Percentiles rank a stretch among this genome's conserved stretches.
These are phyloP conservation scores for Phaffia tasmanica DNA, from an alignment of 768 basidiomycete species.

Conservation along the genomic window DNA sequence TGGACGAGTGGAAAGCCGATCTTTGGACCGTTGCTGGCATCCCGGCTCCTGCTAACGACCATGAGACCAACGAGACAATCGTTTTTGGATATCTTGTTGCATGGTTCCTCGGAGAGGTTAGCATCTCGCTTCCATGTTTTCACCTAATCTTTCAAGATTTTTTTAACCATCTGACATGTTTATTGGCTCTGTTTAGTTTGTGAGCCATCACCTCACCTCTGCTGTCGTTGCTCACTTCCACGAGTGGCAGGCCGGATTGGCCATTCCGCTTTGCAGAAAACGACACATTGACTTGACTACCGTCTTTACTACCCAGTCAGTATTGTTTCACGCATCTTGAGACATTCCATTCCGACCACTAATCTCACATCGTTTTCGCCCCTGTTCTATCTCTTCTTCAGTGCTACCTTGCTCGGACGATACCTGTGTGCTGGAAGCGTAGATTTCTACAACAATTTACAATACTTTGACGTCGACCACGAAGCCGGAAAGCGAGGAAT, in stretches of 20 bases:
- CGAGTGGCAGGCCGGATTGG: constrained; percentile 97
- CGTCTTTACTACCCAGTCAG: constrained; percentile 34
- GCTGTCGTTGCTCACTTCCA: constrained; percentile 97
- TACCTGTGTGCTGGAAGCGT: constrained; percentile 97
- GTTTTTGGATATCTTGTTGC: constrained; percentile 95
- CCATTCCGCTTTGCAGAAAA: constrained; percentile 81
- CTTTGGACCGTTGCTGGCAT: constrained; percentile 98
- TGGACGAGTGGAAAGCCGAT: constrained; percentile 98
- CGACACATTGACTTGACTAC: constrained; percentile 96
- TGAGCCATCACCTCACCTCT: constrained; percentile 57
- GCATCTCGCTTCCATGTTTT: constrained; percentile 29
- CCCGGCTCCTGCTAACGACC: constrained; percentile 88
- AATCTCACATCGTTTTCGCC: neutral
- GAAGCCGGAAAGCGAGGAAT: constrained; percentile 98
- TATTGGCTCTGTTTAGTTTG: constrained; percentile 49
- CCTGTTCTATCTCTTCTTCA: constrained; percentile 60
- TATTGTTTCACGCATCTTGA: neutral
- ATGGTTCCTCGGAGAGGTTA: constrained; percentile 97
- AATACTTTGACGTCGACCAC: constrained; percentile 99
- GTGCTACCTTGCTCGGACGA: constrained; percentile 93
- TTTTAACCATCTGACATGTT: constrained; percentile 4
- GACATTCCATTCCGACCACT: neutral
- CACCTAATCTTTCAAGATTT: neutral
- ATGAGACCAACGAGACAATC: constrained; percentile 97
- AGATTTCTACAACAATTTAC: constrained; percentile 98